Evolutionary conservation across 164 flowering plant genomes (phyloP).

Genomic region (Kalanchoe fedtschenkoi): DNA sequence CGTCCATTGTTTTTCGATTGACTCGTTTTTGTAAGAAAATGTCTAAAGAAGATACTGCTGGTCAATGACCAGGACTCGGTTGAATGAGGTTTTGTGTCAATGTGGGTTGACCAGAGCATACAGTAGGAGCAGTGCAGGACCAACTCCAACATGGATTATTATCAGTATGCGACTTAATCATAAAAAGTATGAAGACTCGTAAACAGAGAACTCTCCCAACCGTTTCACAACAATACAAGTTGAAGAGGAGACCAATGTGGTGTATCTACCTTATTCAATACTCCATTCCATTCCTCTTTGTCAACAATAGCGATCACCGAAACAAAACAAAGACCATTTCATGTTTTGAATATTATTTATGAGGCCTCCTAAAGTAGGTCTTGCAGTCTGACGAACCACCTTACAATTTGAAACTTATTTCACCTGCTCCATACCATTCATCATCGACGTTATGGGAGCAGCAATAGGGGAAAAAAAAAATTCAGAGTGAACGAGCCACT

Average conservation of each 20-base stretch:
- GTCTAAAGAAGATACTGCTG: not conserved
- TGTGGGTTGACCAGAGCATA: not conserved
- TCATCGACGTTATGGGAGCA: too few relatives aligned
- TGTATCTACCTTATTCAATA: not conserved
- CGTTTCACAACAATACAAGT: not conserved
- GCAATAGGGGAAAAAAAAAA: too few relatives aligned
- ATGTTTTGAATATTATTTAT: not conserved
- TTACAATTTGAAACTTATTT: not conserved
- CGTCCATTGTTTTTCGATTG: not conserved
- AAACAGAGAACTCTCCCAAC: not conserved
- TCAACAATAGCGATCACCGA: not conserved
- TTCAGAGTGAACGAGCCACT: too few relatives aligned
- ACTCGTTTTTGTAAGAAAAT: not conserved
- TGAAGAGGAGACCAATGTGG: not conserved
- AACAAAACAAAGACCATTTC: not conserved
- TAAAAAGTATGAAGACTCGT: not conserved
- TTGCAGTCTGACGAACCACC: not conserved
- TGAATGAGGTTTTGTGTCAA: not conserved
- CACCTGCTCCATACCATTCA: conserved; percentile 1
- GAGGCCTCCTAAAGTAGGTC: not conserved
- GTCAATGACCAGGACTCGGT: not conserved
- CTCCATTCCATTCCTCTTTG: not conserved
- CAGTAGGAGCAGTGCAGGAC: not conserved
- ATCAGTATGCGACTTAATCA: not conserved
- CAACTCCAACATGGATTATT: not conserved